Evolutionary conservation across 2,329 filamentous ascomycete species (phyloP).

Genomic region (Sporothrix dimorphospora): DNA sequence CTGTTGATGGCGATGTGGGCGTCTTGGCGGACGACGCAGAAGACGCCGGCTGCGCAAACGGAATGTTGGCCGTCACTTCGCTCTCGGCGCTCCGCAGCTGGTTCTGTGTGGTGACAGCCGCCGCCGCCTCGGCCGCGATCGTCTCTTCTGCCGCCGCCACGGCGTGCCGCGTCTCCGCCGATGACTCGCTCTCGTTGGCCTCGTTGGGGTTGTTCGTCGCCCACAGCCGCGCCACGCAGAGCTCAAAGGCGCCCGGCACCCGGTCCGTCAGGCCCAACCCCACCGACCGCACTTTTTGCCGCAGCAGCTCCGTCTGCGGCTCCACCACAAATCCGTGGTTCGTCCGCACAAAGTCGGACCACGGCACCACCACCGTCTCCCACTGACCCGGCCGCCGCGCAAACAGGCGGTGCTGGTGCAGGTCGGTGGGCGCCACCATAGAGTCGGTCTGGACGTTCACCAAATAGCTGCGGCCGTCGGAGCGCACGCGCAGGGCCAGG

Average conservation of each 20-base stretch:
- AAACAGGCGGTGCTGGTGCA: constrained; percentile 92
- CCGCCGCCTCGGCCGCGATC: not conserved
- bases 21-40: not conserved
- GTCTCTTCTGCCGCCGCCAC: constrained; percentile 21
- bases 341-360: constrained; percentile 91
- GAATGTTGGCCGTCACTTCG: constrained; percentile 10
- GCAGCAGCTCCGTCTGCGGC: constrained; percentile 86
- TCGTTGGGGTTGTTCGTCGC: constrained; percentile 71
- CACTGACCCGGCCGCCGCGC: constrained; percentile 78
- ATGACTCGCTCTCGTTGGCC: constrained; percentile 38
- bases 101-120: not conserved
- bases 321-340: constrained; percentile 92
- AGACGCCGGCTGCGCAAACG: constrained; percentile 45
- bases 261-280: constrained; percentile 90
- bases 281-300: constrained; percentile 81
- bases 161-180: constrained; percentile 31
- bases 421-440: constrained; percentile 81
- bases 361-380: constrained; percentile 93
- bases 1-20: constrained; percentile 44
- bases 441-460: constrained; percentile 95
- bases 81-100: not conserved
- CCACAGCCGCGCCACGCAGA: constrained; percentile 86
- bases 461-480: constrained; percentile 89
- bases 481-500: constrained; percentile 85
- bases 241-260: constrained; percentile 82